Percentiles rank a stretch among this genome's conserved stretches.
phyloP scores from a whole-genome alignment of 169 alveolate species.

The Plasmodium reichenowi region DNA sequence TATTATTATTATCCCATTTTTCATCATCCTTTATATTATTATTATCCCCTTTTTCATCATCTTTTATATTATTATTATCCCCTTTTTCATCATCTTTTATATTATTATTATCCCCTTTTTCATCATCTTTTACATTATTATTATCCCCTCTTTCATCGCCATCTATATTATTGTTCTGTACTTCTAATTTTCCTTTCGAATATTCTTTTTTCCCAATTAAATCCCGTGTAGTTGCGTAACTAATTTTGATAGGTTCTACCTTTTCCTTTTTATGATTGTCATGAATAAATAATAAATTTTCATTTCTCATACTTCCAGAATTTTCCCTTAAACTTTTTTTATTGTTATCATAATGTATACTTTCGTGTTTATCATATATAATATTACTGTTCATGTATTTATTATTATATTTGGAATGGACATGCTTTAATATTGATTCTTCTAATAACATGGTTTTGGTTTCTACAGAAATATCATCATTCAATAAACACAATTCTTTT shows the following conservation, averaged over 20 bases:
- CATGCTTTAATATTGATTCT: conserved; percentile 11
- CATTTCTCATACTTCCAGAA: background rate
- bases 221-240: conserved; percentile 19
- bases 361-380: background rate
- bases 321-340: background rate
- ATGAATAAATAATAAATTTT: background rate
- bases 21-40: background rate
- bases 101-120: background rate
- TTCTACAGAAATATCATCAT: conserved; percentile 29
- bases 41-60: background rate
- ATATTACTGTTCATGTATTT: background rate
- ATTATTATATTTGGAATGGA: background rate
- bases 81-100: background rate
- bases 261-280: background rate
- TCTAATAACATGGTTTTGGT: conserved; percentile 48
- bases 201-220: too few relatives aligned
- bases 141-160: background rate
- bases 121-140: background rate
- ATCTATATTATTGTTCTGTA: background rate
- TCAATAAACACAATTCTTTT: conserved; percentile 53
- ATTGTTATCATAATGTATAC: background rate
- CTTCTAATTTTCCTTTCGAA: background rate
- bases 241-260: conserved; percentile 2
- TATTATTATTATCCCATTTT: background rate
- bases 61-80: background rate